Conservation (phyloP, 441 rosid genomes). For the Adansonia rubrostipa region DNA sequence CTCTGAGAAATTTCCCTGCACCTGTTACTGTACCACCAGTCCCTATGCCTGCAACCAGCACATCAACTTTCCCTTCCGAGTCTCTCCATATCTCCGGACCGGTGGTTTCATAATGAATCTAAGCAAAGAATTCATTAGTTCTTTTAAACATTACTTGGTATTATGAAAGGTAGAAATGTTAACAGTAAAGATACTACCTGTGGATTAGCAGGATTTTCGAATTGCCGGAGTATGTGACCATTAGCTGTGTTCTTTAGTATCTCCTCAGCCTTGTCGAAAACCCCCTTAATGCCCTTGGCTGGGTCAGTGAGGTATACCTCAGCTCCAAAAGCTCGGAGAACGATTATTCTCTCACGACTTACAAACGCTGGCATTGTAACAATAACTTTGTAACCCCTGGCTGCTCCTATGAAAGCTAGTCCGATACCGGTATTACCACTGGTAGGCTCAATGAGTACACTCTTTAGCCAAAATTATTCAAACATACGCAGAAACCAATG, state of each 20-base stretch:
- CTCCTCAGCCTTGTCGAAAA: conserved; percentile 55
- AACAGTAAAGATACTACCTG: conserved; percentile 36
- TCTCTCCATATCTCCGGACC: conserved; percentile 94
- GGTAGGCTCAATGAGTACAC: conserved; percentile 59
- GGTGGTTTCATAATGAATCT: conserved; percentile 83
- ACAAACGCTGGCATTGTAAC: conserved; percentile 54
- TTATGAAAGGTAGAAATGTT: neutral
- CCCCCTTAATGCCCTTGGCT: conserved; percentile 47
- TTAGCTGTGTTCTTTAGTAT: conserved; percentile 57
- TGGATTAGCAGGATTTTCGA: conserved; percentile 69
- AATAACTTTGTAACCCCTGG: conserved; percentile 65
- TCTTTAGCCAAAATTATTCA: conserved; percentile 37
- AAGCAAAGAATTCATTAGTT: conserved; percentile 22
- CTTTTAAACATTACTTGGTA: neutral
- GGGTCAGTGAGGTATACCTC: conserved; percentile 59
- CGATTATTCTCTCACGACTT: conserved; percentile 67
- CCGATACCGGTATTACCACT: conserved; percentile 83
- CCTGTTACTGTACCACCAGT: conserved; percentile 90
- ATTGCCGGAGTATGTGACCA: conserved; percentile 56
- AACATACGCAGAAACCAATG: conserved; percentile 19
- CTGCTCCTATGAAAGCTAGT: conserved; percentile 74
- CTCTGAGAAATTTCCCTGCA: conserved; percentile 75
- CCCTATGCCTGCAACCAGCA: conserved; percentile 70
- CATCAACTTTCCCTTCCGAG: conserved; percentile 72
- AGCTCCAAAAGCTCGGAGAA: conserved; percentile 76